phyloP scores from a whole-genome alignment of 768 basidiomycete genomes.

The Boletus rubropictus region DNA sequence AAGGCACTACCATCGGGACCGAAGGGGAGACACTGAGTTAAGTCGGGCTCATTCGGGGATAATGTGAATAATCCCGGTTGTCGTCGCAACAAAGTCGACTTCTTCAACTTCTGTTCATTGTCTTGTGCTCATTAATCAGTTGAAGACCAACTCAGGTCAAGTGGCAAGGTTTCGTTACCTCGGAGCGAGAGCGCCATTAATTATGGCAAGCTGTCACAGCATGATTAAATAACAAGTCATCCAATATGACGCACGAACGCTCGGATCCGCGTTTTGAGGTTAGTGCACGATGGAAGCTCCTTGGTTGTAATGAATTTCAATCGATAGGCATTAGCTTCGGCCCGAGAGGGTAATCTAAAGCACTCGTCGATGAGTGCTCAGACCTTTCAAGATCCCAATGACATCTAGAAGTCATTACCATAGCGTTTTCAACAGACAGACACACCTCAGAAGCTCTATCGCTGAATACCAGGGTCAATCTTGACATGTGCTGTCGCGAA shows the following conservation, averaged over 20 bases:
- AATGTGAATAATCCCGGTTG: slow-evolving; percentile 5
- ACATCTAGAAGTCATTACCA: slow-evolving; percentile 43
- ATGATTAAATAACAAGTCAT: background rate
- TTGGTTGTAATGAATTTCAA: slow-evolving; percentile 50
- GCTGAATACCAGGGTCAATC: slow-evolving; percentile 51
- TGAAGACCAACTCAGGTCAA: slow-evolving; percentile 49
- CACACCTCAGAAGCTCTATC: slow-evolving; percentile 49
- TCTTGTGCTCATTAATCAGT: slow-evolving; percentile 47
- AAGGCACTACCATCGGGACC: background rate
- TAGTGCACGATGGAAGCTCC: slow-evolving; percentile 46
- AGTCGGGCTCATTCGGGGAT: slow-evolving; percentile 27
- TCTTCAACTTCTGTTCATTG: slow-evolving; percentile 33
- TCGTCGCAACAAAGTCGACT: slow-evolving; percentile 12
- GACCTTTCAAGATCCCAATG: slow-evolving; percentile 51
- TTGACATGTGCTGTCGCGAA: slow-evolving; percentile 48
- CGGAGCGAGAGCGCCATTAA: slow-evolving; percentile 41
- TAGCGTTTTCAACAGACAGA: background rate
- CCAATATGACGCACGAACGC: slow-evolving; percentile 37
- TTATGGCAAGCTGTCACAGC: slow-evolving; percentile 5
- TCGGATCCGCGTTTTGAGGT: slow-evolving; percentile 54
- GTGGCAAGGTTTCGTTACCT: slow-evolving; percentile 40
- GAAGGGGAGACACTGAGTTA: slow-evolving; percentile 46
- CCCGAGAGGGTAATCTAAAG: slow-evolving; percentile 46
- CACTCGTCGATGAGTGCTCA: background rate
- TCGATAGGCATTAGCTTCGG: slow-evolving; percentile 45